Evolutionary conservation across 1,284 basidiomycete species (phyloP).

Genomic region (Malassezia arunalokei): DNA sequence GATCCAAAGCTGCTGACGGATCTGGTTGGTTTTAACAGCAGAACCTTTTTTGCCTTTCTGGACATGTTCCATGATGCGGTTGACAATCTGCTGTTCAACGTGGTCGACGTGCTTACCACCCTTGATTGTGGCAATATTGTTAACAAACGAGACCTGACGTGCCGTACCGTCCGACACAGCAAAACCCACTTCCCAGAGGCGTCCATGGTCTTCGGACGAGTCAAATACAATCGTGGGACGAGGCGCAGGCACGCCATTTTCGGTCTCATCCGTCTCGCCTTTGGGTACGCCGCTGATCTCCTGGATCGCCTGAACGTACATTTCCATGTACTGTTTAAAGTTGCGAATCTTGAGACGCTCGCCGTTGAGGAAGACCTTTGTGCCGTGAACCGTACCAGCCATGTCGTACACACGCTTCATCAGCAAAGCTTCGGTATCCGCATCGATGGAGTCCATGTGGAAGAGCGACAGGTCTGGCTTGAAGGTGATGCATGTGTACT

Average conservation of each 20-base stretch:
- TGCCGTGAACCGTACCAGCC: conserved; percentile 82
- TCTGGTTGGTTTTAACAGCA: conserved; percentile 77
- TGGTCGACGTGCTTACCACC: conserved; percentile 87
- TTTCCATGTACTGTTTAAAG: conserved; percentile 95
- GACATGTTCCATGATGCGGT: conserved; percentile 60
- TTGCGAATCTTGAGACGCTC: conserved; percentile 83
- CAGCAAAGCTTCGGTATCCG: conserved; percentile 76
- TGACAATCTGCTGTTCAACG: conserved; percentile 79
- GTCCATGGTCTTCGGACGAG: conserved; percentile 53
- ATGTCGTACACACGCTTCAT: conserved; percentile 94
- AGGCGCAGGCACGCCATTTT: conserved; percentile 49
- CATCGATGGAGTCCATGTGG: conserved; percentile 81
- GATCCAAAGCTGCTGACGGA: conserved; percentile 97
- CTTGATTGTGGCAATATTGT: conserved; percentile 92
- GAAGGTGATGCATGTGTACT: conserved; percentile 91
- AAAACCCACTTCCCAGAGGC: conserved; percentile 91
- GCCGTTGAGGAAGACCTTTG: conserved; percentile 88
- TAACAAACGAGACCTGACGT: conserved; percentile 83
- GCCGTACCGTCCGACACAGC: conserved; percentile 75
- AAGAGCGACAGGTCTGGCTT: conserved; percentile 83
- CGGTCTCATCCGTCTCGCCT: conserved; percentile 18
- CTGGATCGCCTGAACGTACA: conserved; percentile 56
- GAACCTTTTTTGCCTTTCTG: conserved; percentile 83
- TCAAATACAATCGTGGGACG: conserved; percentile 79
- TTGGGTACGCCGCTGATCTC: conserved; percentile 39